phyloP scores from a whole-genome alignment of 148 eudicot genomes.

The Euryodendron excelsum region DNA sequence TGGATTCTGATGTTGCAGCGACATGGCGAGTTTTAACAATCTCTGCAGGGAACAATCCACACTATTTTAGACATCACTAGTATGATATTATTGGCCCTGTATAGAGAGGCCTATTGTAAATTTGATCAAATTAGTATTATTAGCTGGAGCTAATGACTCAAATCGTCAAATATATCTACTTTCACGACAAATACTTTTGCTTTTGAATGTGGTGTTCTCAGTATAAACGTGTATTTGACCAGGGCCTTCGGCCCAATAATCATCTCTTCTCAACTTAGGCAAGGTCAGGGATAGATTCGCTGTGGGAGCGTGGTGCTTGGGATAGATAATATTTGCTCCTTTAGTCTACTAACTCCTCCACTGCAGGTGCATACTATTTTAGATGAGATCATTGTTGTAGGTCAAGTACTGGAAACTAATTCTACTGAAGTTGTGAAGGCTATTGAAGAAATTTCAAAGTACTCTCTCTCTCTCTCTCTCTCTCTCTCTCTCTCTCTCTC shows the following conservation, averaged over 20 bases:
- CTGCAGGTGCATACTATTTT: slow-evolving; percentile 75
- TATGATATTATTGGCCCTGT: neutral
- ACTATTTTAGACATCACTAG: neutral
- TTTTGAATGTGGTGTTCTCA: too few relatives aligned
- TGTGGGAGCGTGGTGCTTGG: too few relatives aligned
- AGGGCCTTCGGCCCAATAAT: too few relatives aligned
- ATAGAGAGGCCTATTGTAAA: neutral
- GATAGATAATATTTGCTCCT: too few relatives aligned
- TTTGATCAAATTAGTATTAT: neutral
- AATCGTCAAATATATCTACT: neutral
- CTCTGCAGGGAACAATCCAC: neutral
- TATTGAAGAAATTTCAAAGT: slow-evolving; percentile 77
- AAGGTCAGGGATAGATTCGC: too few relatives aligned
- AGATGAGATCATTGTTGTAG: slow-evolving; percentile 87
- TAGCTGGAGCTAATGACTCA: neutral
- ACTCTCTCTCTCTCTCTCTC: slow-evolving; percentile 7
- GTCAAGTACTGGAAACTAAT: slow-evolving; percentile 91
- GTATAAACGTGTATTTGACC: too few relatives aligned
- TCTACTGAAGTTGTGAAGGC: slow-evolving; percentile 72
- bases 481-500: too few relatives aligned
- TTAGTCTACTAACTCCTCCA: too few relatives aligned
- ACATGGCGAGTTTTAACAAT: neutral
- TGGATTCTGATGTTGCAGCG: neutral
- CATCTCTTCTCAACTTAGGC: too few relatives aligned
- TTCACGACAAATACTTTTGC: neutral